Conservation (phyloP, 2,329 filamentous ascomycete species). For the Didymella glomerata region DNA sequence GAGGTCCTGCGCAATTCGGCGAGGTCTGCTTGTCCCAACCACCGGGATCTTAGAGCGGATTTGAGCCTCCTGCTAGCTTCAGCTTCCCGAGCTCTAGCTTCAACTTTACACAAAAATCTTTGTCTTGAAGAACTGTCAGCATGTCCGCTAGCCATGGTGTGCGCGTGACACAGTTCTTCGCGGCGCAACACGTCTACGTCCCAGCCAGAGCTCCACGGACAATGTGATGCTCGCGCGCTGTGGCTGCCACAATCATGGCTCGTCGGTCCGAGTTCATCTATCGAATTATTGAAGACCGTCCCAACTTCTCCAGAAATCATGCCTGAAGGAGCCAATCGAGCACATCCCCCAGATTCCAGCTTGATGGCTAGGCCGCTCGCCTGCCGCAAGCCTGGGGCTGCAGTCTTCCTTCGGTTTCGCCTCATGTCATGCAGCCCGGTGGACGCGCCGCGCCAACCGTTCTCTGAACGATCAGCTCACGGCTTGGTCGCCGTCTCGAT, state of each 20-base stretch:
- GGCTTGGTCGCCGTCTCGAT: conserved; percentile 5
- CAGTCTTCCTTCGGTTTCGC: conserved; percentile 12
- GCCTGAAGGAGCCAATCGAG: conserved; percentile 11
- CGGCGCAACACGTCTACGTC: not conserved
- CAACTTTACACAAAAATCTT: conserved; percentile 7
- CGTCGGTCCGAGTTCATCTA: conserved; percentile 19
- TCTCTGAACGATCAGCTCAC: conserved; percentile 5
- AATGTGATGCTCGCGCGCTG: not conserved
- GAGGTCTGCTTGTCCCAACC: not conserved
- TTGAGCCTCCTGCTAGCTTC: conserved; percentile 7
- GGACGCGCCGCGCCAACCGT: conserved; percentile 12
- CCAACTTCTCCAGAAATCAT: not conserved
- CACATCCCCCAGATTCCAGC: conserved; percentile 23
- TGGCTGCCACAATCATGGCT: conserved; percentile 6
- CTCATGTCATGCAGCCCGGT: conserved; percentile 9
- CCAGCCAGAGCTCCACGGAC: not conserved
- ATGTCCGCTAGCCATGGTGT: conserved; percentile 2
- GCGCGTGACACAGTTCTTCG: not conserved
- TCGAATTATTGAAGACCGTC: not conserved
- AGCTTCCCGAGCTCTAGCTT: conserved; percentile 14
- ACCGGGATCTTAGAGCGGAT: not conserved
- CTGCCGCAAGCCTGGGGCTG: conserved; percentile 10
- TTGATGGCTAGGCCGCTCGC: conserved; percentile 15
- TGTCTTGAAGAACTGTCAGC: conserved; percentile 6
- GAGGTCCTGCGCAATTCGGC: not conserved